Evolutionary conservation across 768 basidiomycete genomes (phyloP).

Genomic region (Mycena amicta): DNA sequence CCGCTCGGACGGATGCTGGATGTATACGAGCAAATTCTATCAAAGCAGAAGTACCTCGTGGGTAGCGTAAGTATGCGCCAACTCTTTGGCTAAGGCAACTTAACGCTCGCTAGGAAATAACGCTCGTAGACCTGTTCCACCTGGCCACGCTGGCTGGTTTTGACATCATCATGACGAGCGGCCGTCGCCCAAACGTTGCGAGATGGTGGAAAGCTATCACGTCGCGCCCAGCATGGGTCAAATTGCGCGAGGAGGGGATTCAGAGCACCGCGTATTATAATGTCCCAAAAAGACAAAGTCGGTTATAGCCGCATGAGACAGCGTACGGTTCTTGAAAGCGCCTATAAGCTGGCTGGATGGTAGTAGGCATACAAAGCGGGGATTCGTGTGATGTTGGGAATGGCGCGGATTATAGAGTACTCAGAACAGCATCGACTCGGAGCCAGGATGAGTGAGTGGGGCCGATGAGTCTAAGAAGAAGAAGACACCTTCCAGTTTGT

Average conservation of each 20-base stretch:
- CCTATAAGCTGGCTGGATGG: too few species aligned
- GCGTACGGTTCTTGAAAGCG: too few species aligned
- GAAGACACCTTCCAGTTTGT: too few species aligned
- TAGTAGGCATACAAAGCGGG: too few species aligned
- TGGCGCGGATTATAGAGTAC: too few species aligned
- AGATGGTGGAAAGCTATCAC: not conserved
- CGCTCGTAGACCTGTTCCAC: conserved; percentile 5
- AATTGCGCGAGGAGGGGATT: not conserved
- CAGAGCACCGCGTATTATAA: conserved; percentile 2
- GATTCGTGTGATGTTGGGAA: too few species aligned
- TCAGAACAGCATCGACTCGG: too few species aligned
- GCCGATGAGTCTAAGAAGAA: too few species aligned
- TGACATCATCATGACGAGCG: not conserved
- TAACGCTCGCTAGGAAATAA: not conserved
- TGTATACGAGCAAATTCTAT: conserved; percentile 45
- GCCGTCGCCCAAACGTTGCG: not conserved
- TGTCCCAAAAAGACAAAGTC: too few species aligned
- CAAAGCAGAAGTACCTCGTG: conserved; percentile 41
- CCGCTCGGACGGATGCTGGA: conserved; percentile 34
- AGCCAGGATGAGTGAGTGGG: too few species aligned
- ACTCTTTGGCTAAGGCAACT: not conserved
- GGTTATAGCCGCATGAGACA: too few species aligned
- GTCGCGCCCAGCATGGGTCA: not conserved
- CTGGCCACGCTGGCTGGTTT: not conserved
- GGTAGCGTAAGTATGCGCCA: conserved; percentile 27